phyloP scores from a whole-genome alignment of 495 filamentous ascomycete species.

The Clavariopsis aquatica region DNA sequence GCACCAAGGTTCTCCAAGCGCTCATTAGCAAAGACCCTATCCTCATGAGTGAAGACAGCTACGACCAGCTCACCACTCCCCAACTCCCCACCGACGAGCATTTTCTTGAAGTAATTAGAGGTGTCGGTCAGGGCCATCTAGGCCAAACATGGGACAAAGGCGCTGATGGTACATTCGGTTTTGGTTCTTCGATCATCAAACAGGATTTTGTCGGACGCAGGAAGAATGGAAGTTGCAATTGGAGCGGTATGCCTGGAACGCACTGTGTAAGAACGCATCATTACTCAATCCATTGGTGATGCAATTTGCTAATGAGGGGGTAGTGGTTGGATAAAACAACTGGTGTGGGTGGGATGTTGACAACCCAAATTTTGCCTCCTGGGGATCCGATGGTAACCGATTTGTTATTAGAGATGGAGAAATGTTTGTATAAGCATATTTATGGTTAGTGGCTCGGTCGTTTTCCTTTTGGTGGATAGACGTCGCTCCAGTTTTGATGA shows the following conservation, averaged over 20 bases:
- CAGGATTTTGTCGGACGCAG: constrained; percentile 40
- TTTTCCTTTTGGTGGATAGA: neutral
- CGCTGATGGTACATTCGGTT: constrained; percentile 38
- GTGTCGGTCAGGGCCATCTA: constrained; percentile 18
- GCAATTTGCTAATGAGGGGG: neutral
- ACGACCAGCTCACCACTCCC: constrained; percentile 53
- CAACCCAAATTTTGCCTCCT: constrained; percentile 22
- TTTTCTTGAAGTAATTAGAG: constrained; percentile 26
- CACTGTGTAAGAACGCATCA: constrained; percentile 38
- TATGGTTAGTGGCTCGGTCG: constrained; percentile 11
- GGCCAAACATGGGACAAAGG: constrained; percentile 31
- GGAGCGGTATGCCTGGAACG: constrained; percentile 43
- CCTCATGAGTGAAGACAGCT: constrained; percentile 47
- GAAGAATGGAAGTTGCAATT: constrained; percentile 41
- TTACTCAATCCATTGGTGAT: neutral
- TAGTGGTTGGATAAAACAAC: constrained; percentile 23
- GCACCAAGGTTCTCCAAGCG: constrained; percentile 53
- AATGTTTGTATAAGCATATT: constrained; percentile 22
- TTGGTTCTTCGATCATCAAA: constrained; percentile 43
- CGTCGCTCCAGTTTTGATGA: too few species aligned
- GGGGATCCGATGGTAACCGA: constrained; percentile 27
- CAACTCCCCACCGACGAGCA: constrained; percentile 22
- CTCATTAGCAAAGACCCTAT: constrained; percentile 51
- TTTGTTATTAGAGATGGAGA: constrained; percentile 28
- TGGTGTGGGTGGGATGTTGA: constrained; percentile 23